These are phyloP conservation scores for Aspergillus conjunctus DNA, from an alignment of 495 filamentous ascomycete species.

Conservation along the genomic window DNA sequence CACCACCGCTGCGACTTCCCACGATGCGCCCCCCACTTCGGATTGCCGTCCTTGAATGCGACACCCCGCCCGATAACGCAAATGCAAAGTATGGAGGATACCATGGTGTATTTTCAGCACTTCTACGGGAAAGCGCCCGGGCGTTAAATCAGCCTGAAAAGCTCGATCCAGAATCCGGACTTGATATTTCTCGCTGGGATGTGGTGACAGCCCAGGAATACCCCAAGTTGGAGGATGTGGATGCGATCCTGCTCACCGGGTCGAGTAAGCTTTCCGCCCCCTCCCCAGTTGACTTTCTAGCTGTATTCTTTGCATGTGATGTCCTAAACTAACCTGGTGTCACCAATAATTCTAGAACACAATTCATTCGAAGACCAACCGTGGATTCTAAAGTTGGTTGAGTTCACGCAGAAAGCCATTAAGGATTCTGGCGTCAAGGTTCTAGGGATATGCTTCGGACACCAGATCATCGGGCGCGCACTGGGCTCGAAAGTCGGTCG, in stretches of 20 bases:
- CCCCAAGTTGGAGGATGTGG: constrained; percentile 70
- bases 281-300: not conserved
- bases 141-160: constrained; percentile 33
- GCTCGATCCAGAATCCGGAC: constrained; percentile 43
- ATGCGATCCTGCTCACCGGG: constrained; percentile 81
- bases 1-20: not conserved
- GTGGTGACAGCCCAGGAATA: constrained; percentile 63
- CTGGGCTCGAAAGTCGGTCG: constrained; percentile 68
- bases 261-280: constrained; percentile 49
- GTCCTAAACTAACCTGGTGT: not conserved
- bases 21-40: constrained; percentile 61
- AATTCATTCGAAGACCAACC: constrained; percentile 67
- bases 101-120: constrained; percentile 66
- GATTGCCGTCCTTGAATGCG: constrained; percentile 83
- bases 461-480: constrained; percentile 84
- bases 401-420: constrained; percentile 63
- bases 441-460: constrained; percentile 86
- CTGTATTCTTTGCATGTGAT: not conserved
- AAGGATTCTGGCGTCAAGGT: constrained; percentile 62
- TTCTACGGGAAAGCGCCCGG: constrained; percentile 58
- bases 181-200: constrained; percentile 68
- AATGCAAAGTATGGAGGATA: constrained; percentile 70
- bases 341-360: constrained; percentile 40
- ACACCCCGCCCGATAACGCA: constrained; percentile 62
- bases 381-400: constrained; percentile 77